A percentile compares a stretch with the other conserved stretches of the same genome.
phyloP scores from a whole-genome alignment of 331 rosid species.

The Quercus lobata region DNA sequence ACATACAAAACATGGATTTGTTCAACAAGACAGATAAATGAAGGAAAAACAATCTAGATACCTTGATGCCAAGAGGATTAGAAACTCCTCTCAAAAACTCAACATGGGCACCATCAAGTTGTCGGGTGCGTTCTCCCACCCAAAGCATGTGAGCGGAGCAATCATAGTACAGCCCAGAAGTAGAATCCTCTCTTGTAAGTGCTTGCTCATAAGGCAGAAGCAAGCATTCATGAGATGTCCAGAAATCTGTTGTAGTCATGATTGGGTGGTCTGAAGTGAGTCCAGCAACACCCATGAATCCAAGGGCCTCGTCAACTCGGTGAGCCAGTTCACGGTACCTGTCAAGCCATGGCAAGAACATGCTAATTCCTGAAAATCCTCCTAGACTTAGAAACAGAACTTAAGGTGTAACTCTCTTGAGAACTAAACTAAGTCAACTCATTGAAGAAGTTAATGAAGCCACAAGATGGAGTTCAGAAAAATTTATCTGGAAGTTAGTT shows the following conservation, averaged over 20 bases:
- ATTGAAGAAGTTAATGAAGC: neutral
- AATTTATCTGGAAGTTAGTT: neutral
- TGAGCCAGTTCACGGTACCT: constrained; percentile 80
- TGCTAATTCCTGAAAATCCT: neutral
- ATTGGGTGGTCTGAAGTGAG: constrained; percentile 69
- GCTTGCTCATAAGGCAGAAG: constrained; percentile 81
- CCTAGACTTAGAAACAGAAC: neutral
- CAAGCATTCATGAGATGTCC: constrained; percentile 87
- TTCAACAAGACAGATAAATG: neutral
- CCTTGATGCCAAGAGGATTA: constrained; percentile 88
- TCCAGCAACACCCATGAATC: constrained; percentile 72
- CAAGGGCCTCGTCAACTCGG: constrained; percentile 86
- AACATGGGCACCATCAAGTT: constrained; percentile 87
- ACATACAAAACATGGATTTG: neutral
- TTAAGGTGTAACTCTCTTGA: neutral
- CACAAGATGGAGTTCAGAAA: neutral
- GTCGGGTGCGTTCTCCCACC: constrained; percentile 90
- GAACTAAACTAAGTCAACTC: constrained; percentile 5
- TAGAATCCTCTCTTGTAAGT: constrained; percentile 82
- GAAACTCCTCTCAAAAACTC: constrained; percentile 85
- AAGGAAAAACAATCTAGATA: constrained; percentile 17
- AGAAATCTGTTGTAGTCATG: constrained; percentile 70
- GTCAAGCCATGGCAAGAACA: constrained; percentile 10
- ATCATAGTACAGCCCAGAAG: constrained; percentile 65
- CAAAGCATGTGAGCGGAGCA: constrained; percentile 92